phyloP scores from a whole-genome alignment of 2,329 filamentous ascomycete genomes.

The Purpureocillium lavendulum region DNA sequence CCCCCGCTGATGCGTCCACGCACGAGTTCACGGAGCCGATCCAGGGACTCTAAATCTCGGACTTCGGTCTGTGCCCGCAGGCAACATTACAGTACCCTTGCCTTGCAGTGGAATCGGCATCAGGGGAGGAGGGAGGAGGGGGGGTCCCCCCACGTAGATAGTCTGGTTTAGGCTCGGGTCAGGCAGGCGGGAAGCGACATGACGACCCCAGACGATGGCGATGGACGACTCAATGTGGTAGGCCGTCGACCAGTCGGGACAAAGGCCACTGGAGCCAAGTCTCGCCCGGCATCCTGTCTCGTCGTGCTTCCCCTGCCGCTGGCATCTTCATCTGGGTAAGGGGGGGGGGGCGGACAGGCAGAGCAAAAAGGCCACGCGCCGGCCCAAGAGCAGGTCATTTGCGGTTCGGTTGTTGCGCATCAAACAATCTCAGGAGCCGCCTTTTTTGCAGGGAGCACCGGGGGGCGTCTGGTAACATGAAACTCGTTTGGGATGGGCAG shows the following conservation, averaged over 20 bases:
- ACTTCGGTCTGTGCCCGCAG: background rate
- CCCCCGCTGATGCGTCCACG: background rate
- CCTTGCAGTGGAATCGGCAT: conserved; percentile 1
- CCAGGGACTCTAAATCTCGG: conserved; percentile 1
- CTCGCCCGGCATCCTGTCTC: conserved; percentile 1
- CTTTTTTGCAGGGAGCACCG: no score
- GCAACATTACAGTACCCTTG: background rate
- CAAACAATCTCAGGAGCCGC: conserved; percentile 1
- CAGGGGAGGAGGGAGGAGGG: conserved; percentile 2
- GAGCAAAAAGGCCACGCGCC: no score
- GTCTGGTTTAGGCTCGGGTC: conserved; percentile 2
- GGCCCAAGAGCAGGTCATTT: background rate
- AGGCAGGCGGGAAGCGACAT: conserved; percentile 1
- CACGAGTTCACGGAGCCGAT: background rate
- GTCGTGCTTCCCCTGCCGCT: no score
- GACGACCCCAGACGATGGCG: conserved; percentile 2
- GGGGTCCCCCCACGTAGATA: background rate
- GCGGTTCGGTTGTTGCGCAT: conserved; percentile 2
- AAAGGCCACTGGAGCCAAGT: conserved; percentile 3
- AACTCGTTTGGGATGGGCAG: conserved; percentile 1
- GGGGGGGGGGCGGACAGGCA: background rate
- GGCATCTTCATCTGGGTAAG: no score
- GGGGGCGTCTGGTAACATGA: background rate
- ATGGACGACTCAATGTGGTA: background rate
- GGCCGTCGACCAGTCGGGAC: conserved; percentile 5